Evolutionary conservation across 495 filamentous ascomycete species (phyloP).

Genomic region (Tuber magnatum): DNA sequence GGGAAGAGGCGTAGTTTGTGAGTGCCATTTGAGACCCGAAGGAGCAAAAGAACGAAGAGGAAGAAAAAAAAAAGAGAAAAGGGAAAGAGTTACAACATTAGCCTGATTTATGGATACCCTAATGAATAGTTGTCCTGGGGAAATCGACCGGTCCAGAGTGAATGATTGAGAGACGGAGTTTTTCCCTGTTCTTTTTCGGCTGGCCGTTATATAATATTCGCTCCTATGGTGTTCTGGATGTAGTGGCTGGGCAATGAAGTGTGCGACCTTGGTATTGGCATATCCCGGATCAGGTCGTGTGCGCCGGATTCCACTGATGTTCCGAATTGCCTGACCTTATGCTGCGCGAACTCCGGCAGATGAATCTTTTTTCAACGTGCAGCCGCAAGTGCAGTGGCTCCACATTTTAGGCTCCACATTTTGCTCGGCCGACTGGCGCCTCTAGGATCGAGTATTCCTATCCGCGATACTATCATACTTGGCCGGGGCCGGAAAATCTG

Average conservation of each 20-base stretch:
- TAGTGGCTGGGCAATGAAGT: neutral
- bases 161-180: neutral
- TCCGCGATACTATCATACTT: neutral
- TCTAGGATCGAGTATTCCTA: neutral
- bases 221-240: neutral
- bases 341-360: neutral
- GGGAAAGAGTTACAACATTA: neutral
- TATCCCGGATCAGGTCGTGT: neutral
- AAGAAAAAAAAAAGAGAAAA: neutral
- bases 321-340: neutral
- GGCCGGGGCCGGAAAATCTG: neutral
- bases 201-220: neutral
- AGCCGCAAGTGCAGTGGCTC: neutral
- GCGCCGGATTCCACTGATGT: neutral
- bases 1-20: neutral
- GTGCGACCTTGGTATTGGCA: neutral
- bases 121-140: neutral
- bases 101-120: neutral
- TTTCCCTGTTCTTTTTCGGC: neutral
- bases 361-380: neutral
- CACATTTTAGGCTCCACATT: constrained; percentile 2
- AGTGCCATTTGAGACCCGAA: neutral
- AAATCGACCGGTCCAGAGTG: neutral
- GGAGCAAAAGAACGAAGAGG: neutral
- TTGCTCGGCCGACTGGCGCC: neutral